phyloP scores from a whole-genome alignment of 805 yeast genomes.

The Trichomonascus vanleenenianus region DNA sequence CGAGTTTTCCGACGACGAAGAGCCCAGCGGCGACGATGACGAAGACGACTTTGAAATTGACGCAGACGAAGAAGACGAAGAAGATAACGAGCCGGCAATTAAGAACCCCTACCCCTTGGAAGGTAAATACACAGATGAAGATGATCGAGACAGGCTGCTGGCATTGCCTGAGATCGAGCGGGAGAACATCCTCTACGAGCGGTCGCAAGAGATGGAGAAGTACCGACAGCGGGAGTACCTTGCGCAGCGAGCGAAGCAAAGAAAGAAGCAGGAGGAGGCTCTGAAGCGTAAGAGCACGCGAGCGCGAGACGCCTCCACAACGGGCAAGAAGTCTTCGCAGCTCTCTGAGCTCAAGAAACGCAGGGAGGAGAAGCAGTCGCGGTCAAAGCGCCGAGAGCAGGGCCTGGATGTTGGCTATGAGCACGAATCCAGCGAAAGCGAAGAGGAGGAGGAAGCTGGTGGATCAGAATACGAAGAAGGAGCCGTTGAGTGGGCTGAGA shows the following conservation, averaged over 20 bases:
- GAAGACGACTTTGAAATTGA: conserved; percentile 27
- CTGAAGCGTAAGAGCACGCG: conserved; percentile 19
- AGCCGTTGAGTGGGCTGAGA: conserved; percentile 44
- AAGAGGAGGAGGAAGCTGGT: conserved; percentile 36
- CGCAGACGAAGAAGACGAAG: conserved; percentile 30
- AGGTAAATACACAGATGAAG: conserved; percentile 80
- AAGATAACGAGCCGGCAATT: conserved; percentile 30
- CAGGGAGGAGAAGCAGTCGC: conserved; percentile 46
- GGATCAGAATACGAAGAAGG: conserved; percentile 39
- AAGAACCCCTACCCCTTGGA: conserved; percentile 86
- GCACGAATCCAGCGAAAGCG: conserved; percentile 28
- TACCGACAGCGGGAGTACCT: conserved; percentile 77
- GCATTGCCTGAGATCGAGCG: conserved; percentile 85
- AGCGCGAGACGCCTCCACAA: conserved; percentile 21
- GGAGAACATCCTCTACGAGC: conserved; percentile 83
- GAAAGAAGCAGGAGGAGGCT: conserved; percentile 26
- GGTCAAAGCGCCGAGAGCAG: conserved; percentile 8
- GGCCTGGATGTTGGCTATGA: conserved; percentile 11
- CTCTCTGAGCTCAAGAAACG: conserved; percentile 69
- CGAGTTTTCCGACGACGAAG: conserved; percentile 26
- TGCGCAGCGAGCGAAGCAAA: conserved; percentile 62
- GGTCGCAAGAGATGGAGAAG: conserved; percentile 86
- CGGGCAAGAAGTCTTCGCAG: conserved; percentile 26
- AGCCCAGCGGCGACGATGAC: conserved; percentile 23
- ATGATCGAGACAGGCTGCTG: conserved; percentile 50